Base-by-base conservation (phyloP, 129 eudicot genomes). In the Pulicaria dysenterica region DNA sequence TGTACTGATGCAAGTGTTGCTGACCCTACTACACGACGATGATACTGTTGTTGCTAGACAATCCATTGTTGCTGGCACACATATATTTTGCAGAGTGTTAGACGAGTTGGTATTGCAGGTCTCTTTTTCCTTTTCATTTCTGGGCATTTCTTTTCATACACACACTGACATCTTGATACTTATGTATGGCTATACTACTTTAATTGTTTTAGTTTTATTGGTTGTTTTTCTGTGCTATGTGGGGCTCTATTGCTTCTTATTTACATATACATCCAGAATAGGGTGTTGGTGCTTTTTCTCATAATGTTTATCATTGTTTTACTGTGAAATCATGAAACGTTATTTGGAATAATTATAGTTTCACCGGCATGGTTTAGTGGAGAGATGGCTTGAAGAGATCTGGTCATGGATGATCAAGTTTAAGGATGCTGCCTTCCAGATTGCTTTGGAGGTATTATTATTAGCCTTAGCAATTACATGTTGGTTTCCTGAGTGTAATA, bases 371-470 rank as follows among this genome's bases (percentile, higher is more conserved):
- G 96, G 91, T 83, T 78, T 77, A 46, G 91, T 91, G 71, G 97
- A 91, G 82, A 81, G 94, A 80, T 95, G 99, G 97, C 84, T 89
- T 76, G 96, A 88, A 73, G 96, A 88, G 38, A 81, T 88, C 39
- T 95, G 97, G 99, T 73, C 78, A 62, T 85, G 86, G 95, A 90
- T 95, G 96, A 7, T 76, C 58, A 89, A 86, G 83, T 90, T 90
- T 69, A 88, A 84, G 83, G 97, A 86, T 69, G 73, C 83, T 70
- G 90, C 81, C 57, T 74, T 77, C 62, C 81, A 81, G 77, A 73
- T 86, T 69, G 67, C 94, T 12, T 78, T 84, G 60, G 95, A 88
- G 99, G 99, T 95, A 85, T 48, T 62, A 67, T 43, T 45, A 39
- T 39, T 37, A 47, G 34, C 54, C 67, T 76, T 9, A 61, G n/a